These are phyloP conservation scores for Aspergillus transmontanensis DNA, from an alignment of 2,329 filamentous ascomycete genomes.

Conservation along the genomic window DNA sequence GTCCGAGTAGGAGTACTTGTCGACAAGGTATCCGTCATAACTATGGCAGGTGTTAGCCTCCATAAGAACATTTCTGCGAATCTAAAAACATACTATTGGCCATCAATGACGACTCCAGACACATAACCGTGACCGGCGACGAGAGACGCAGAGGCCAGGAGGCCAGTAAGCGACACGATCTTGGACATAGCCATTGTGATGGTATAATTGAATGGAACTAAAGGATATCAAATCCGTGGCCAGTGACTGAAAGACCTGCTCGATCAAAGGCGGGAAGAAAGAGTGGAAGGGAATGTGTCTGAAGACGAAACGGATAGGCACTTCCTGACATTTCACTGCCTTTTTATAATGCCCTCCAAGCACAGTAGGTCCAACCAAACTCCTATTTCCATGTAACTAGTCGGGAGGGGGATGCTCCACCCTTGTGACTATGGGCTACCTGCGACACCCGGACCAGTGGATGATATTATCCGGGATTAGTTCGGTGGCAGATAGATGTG, in stretches of 20 bases:
- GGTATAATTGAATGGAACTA: neutral
- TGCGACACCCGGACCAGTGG: constrained; percentile 6
- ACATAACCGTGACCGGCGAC: constrained; percentile 42
- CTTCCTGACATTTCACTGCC: neutral
- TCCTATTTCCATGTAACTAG: neutral
- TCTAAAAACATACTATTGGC: constrained; percentile 26
- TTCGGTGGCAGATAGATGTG: constrained; percentile 3
- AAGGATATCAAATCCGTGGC: constrained; percentile 16
- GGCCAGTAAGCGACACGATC: constrained; percentile 21
- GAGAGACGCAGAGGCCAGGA: constrained; percentile 33
- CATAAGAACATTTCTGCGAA: neutral
- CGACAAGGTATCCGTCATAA: constrained; percentile 43
- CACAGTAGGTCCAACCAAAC: neutral
- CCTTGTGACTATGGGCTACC: constrained; percentile 1
- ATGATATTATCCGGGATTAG: constrained; percentile 13
- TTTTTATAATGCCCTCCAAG: constrained; percentile 19
- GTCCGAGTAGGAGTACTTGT: constrained; percentile 34
- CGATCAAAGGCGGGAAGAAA: constrained; percentile 15
- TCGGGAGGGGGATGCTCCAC: constrained; percentile 4
- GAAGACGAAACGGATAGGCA: constrained; percentile 3
- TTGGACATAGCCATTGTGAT: constrained; percentile 30
- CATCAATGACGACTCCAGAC: constrained; percentile 31
- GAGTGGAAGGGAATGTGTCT: constrained; percentile 5
- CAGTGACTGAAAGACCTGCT: constrained; percentile 18
- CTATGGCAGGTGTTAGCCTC: constrained; percentile 34